Evolutionary conservation across 2,329 filamentous ascomycete species (phyloP).

Genomic region (Diplodia intermedia): DNA sequence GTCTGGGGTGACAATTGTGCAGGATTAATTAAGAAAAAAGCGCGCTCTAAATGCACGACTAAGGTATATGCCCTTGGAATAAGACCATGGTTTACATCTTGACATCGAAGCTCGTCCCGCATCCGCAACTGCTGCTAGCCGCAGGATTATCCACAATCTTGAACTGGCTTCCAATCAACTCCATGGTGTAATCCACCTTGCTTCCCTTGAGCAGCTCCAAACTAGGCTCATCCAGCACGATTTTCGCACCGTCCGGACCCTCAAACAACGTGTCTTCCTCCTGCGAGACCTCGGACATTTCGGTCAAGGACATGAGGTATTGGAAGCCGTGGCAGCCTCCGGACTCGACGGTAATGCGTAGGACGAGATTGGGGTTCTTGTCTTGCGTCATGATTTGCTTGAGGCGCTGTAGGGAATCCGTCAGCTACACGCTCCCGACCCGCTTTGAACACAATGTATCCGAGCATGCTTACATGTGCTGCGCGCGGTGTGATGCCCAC

Average conservation of each 20-base stretch:
- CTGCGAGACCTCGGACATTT: constrained; percentile 60
- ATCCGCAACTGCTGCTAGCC: constrained; percentile 93
- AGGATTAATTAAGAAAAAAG: background rate
- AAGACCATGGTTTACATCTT: constrained; percentile 54
- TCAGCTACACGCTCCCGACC: background rate
- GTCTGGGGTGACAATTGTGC: too few relatives aligned
- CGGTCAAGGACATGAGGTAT: constrained; percentile 88
- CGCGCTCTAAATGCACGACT: background rate
- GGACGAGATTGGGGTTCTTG: constrained; percentile 76
- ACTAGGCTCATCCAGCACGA: constrained; percentile 87
- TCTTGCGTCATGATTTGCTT: constrained; percentile 64
- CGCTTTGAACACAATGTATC: too few relatives aligned
- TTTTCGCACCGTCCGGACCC: constrained; percentile 71
- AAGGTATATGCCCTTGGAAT: background rate
- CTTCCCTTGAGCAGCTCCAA: constrained; percentile 89
- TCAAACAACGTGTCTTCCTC: constrained; percentile 86
- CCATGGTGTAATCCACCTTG: constrained; percentile 95
- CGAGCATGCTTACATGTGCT: constrained; percentile 65
- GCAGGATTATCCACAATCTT: constrained; percentile 93
- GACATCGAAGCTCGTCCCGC: constrained; percentile 97
- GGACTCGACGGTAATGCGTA: constrained; percentile 91
- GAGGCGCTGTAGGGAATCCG: constrained; percentile 62
- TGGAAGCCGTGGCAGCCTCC: constrained; percentile 98
- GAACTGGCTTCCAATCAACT: constrained; percentile 93
- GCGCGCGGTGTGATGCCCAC: constrained; percentile 86